Evolutionary conservation across 140 eudicot species (phyloP), one percentile per base, ranked within the genome.

Genomic region (Flaveria floridana): DNA sequence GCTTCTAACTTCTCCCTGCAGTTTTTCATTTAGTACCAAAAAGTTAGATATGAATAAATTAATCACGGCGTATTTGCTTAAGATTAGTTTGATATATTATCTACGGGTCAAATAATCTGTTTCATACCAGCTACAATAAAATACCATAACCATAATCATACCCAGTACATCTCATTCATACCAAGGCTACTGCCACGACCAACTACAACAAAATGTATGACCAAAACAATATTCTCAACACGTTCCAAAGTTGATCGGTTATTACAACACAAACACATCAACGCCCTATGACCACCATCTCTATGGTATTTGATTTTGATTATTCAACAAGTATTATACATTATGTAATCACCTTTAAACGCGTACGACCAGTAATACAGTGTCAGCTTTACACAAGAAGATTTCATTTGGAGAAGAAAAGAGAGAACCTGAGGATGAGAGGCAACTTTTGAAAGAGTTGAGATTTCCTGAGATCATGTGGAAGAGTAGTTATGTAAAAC

Each of bases 401-500:
- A 5, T 41, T 47, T 19, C 12, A 21, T 61, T 48, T 34, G 59
- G 21, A 6, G 72, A 51, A 41, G 62, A 55, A 78, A 65, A 76
- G 68, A 72, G 68, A 70, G 73, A 76, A 87, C 95, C 97, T 88
- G 79, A 90, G 87, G 47, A 34, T 44, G 16, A 65, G 59, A 53
- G 97, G 95, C 23, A 91, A 46, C 64, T 84, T 82, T 19, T 83
- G 82, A 50, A 88, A 84, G 46, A 91, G 77, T n/a, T 86, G 81
- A 44, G 75, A 25, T 21, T 74, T 81, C 70, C 92, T 71, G 28
- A 84, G 79, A 68, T 39, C 46, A n/a, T 39, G 72, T 39, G 97
- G 97, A 30, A 84, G 83, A 12, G 97, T 84, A 63, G 87, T 83
- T 19, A 88, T 62, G 85, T 76, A 86, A 78, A 91, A 88, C 87